Evolutionary conservation across 495 filamentous ascomycete species (phyloP), one percentile per base, ranked within the genome.

Genomic region (Articulospora tetracladia): DNA sequence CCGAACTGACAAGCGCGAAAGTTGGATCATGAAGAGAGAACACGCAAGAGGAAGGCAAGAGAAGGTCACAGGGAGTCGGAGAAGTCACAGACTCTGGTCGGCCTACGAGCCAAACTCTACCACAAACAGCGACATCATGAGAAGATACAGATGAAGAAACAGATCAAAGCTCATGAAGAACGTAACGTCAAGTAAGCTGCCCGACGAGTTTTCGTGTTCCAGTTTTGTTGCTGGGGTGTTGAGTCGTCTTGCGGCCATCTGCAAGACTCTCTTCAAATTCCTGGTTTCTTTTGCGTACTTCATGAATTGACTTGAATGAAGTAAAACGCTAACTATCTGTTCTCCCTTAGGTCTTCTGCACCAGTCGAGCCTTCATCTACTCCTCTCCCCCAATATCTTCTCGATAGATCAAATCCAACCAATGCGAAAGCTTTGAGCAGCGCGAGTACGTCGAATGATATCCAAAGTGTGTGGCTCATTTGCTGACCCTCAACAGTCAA

Each of bases 101-200:
- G 95, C 63, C 83, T 97, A 66, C 80, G 91, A 61, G 94, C 94
- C 68, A 99, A 99, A 80, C 81, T 96, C 69, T 89, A 96, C 79
- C 88, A 91, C 73, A 89, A 97, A 80, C 89, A 94, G 83, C 83
- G 94, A 41, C 91, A 92, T 76, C 83, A 88, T 68, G 90, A 98
- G 77, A 99, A 99, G 87, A 98, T 99, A 73, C 93, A 97, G 85
- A 93, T 98, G 90, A 89, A 90, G 75, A 97, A 98, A 84, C 80
- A 86, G n/a, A 55, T 55, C 27, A 55, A 55, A 25, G 28, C 27
- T 1, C 53, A 55, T 22, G 53, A 55, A n/a, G 53, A 55, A 23
- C 2, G 53, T 24, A 41, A 39, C 28, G 53, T 55, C 13, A 55
- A 55, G 17, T 55, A n/a, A n/a, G n/a, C n/a, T n/a, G n/a, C n/a